Conservation (phyloP, 2,329 filamentous ascomycete genomes). For the Diplodia sapinea region DNA sequence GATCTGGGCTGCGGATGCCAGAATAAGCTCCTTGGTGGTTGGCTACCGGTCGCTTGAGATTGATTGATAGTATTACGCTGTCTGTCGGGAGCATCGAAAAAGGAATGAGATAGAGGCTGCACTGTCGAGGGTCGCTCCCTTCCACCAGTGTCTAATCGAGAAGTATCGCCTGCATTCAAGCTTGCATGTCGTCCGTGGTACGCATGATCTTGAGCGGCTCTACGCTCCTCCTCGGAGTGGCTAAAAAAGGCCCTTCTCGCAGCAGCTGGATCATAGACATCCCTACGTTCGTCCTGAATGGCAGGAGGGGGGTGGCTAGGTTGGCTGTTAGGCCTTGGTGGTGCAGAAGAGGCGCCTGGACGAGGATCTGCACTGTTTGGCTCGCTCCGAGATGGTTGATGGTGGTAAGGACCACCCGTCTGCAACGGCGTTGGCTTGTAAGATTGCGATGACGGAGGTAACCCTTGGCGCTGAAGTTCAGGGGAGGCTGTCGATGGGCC, state of each 20-base stretch:
- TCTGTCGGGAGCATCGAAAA: slow-evolving; percentile 44
- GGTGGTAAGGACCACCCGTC: slow-evolving; percentile 3
- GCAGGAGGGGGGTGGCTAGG: slow-evolving; percentile 42
- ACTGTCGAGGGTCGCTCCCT: slow-evolving; percentile 47
- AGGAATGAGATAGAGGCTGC: slow-evolving; percentile 47
- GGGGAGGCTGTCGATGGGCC: slow-evolving; percentile 39
- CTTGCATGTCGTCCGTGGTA: slow-evolving; percentile 26
- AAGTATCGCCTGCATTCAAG: slow-evolving; percentile 19
- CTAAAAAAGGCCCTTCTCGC: slow-evolving; percentile 37
- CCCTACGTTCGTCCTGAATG: slow-evolving; percentile 37
- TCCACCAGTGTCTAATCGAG: slow-evolving; percentile 23
- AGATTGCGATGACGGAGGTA: slow-evolving; percentile 41
- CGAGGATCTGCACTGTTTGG: slow-evolving; percentile 22
- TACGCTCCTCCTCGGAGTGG: slow-evolving; percentile 20
- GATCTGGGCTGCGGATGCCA: slow-evolving; percentile 43
- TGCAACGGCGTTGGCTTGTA: slow-evolving; percentile 37
- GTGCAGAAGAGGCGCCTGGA: slow-evolving; percentile 34
- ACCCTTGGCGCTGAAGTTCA: slow-evolving; percentile 42
- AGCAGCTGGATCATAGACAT: slow-evolving; percentile 38
- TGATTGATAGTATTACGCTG: slow-evolving; percentile 9
- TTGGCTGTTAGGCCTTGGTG: slow-evolving; percentile 50
- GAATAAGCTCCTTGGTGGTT: slow-evolving; percentile 38
- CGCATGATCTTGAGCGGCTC: slow-evolving; percentile 3
- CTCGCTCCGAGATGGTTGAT: slow-evolving; percentile 26
- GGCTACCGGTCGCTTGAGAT: slow-evolving; percentile 33